Conservation (phyloP, 352 stramenopile genomes). For the Lagenidium giganteum region DNA sequence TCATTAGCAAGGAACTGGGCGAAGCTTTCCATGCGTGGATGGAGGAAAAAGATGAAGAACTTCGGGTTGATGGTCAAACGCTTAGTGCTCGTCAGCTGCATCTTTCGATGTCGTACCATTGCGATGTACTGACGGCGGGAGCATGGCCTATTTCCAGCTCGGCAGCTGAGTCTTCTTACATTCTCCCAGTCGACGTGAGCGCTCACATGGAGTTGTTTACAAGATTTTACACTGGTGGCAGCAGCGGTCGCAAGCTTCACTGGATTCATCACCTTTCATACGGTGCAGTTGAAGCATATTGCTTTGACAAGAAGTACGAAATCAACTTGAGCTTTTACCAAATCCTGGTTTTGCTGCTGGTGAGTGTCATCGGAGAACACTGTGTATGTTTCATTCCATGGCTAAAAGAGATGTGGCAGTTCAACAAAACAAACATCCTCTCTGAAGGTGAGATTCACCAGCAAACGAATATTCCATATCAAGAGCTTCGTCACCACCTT, state of each 20-base stretch:
- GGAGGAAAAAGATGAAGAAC: conserved; percentile 43
- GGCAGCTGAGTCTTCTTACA: conserved; percentile 25
- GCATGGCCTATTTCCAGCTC: conserved; percentile 67
- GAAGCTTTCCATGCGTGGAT: conserved; percentile 48
- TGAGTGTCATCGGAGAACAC: conserved; percentile 13
- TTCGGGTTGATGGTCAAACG: conserved; percentile 20
- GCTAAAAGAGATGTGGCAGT: too few relatives aligned
- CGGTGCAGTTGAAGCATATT: conserved; percentile 43
- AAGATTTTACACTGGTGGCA: conserved; percentile 58
- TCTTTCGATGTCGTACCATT: conserved; percentile 42
- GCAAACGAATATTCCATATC: conserved; percentile 35
- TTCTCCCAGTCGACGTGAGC: conserved; percentile 38
- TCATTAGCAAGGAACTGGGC: conserved; percentile 63
- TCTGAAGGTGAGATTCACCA: conserved; percentile 20
- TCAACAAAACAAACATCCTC: conserved; percentile 40
- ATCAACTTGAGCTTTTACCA: conserved; percentile 69
- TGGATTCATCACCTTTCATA: conserved; percentile 65
- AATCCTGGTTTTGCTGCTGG: conserved; percentile 58
- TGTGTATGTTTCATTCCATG: too few relatives aligned
- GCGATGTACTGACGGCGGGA: conserved; percentile 61
- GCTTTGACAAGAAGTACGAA: conserved; percentile 58
- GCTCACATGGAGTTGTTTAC: conserved; percentile 52
- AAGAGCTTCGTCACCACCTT: conserved; percentile 46
- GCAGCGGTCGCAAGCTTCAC: conserved; percentile 53
- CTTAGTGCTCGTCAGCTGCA: conserved; percentile 42